Conservation (phyloP, 2,329 filamentous ascomycete species). For the Metarhizium humberi region DNA sequence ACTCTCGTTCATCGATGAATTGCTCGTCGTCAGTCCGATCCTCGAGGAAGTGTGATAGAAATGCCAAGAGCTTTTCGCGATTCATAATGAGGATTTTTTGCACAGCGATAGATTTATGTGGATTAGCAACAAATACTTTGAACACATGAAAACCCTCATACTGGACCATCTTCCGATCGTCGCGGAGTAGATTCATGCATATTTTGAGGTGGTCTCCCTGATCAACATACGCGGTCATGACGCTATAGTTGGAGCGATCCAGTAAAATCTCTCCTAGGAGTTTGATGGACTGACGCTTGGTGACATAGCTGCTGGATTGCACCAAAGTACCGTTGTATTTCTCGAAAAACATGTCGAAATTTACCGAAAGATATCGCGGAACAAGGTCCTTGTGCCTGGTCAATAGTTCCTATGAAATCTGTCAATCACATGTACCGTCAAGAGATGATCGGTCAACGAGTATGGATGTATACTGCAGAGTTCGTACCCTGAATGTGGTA, state of each 20-base stretch:
- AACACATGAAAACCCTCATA: conserved; percentile 99
- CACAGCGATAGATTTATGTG: conserved; percentile 93
- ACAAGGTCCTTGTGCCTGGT: conserved; percentile 91
- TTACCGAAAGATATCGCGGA: conserved; percentile 75
- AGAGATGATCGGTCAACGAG: neutral
- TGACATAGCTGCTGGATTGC: conserved; percentile 92
- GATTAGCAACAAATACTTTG: conserved; percentile 98
- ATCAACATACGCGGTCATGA: conserved; percentile 97
- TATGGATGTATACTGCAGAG: neutral
- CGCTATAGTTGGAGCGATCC: conserved; percentile 91
- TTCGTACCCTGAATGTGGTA: conserved; percentile 80
- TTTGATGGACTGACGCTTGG: conserved; percentile 96
- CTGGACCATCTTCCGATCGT: conserved; percentile 97
- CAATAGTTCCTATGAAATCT: conserved; percentile 63
- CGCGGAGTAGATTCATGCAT: conserved; percentile 92
- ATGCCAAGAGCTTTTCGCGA: conserved; percentile 78
- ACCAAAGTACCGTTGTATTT: conserved; percentile 83
- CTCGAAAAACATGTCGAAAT: conserved; percentile 89
- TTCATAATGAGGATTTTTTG: conserved; percentile 96
- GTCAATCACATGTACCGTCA: neutral
- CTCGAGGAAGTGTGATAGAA: conserved; percentile 84
- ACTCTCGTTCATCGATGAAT: conserved; percentile 96
- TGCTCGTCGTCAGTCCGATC: conserved; percentile 96
- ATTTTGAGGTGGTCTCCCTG: conserved; percentile 93
- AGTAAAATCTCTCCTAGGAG: conserved; percentile 89